phyloP scores from a whole-genome alignment of 352 stramenopile genomes.

The Peronospora farinosa region DNA sequence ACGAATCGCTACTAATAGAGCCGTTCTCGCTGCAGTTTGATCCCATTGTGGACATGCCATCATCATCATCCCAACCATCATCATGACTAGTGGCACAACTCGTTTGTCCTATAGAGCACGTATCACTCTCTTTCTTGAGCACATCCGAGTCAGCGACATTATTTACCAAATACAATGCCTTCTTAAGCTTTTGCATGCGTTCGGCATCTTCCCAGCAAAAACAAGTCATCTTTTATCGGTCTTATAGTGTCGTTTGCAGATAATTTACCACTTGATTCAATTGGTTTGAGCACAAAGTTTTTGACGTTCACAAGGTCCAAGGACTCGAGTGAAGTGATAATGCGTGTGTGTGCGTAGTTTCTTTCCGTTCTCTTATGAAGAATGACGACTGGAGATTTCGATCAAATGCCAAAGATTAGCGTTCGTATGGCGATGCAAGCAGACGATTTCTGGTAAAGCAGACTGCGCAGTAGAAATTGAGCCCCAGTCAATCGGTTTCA shows the following conservation, averaged over 20 bases:
- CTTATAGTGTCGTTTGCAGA: background rate
- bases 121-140: constrained; percentile 23
- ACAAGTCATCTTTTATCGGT: constrained; percentile 14
- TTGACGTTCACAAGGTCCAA: constrained; percentile 27
- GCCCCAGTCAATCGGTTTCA: constrained; percentile 17
- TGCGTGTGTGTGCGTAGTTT: too few species aligned
- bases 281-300: too few species aligned
- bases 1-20: constrained; percentile 18
- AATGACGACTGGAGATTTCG: background rate
- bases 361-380: background rate
- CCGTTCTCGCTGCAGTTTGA: constrained; percentile 38
- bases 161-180: constrained; percentile 10
- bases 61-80: constrained; percentile 46
- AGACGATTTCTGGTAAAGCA: constrained; percentile 26
- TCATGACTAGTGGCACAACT: constrained; percentile 43
- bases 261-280: too few species aligned
- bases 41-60: constrained; percentile 29
- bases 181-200: constrained; percentile 34
- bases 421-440: constrained; percentile 7
- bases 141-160: background rate
- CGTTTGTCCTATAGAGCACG: constrained; percentile 31
- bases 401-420: background rate
- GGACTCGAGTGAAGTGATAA: constrained; percentile 6
- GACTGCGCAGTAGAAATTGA: constrained; percentile 11
- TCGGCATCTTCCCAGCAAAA: constrained; percentile 36